Base-by-base conservation (phyloP, 2,329 filamentous ascomycete genomes). In the Dendrostoma leiphaemia region DNA sequence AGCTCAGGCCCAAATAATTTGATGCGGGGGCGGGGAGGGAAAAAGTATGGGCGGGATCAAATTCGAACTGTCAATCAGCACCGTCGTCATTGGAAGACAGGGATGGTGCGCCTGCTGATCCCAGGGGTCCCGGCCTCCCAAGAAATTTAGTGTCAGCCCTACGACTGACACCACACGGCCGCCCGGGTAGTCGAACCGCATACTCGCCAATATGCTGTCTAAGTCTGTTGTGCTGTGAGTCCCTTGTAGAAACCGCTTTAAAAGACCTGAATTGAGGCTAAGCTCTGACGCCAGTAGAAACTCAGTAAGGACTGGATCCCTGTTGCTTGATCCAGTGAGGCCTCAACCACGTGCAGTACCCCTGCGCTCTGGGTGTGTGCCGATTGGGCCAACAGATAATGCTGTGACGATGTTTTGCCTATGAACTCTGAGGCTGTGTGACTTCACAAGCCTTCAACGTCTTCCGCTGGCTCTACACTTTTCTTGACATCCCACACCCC, bases 111-210 rank as follows among this genome's bases (percentile, higher is more conserved):
- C 28, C 4, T 26, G 51, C 15, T 38, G 51, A 56, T 50, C 54
- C n/a, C 28, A 49, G 47, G 53, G 54, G 51, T 41, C 54, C 24
- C 48, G 54, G 38, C 31, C 21, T 31, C 44, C 49, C 49, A 10
- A 53, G n/a, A 53, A 53, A 37, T 44, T 56, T 53, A 32, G 35
- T 29, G 17, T 53, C 49, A 53, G 53, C 48, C 49, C 53, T 52
- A 48, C 10, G 26, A 19, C 19, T 12, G 13, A 15, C 19, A 3
- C n/a, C 19, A 13, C 43, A 34, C 6, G 6, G 8, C 21, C 43
- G 19, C 6, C 8, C n/a, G n/a, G n/a, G n/a, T n/a, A n/a, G n/a
- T n/a, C n/a, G n/a, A n/a, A n/a, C n/a, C n/a, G n/a, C n/a, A n/a
- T n/a, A n/a, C n/a, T n/a, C n/a, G n/a, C n/a, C n/a, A n/a, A n/a